These are phyloP conservation scores for Thalassiosira livingstoniorum DNA, from an alignment of 352 stramenopile species.

Conservation along the genomic window DNA sequence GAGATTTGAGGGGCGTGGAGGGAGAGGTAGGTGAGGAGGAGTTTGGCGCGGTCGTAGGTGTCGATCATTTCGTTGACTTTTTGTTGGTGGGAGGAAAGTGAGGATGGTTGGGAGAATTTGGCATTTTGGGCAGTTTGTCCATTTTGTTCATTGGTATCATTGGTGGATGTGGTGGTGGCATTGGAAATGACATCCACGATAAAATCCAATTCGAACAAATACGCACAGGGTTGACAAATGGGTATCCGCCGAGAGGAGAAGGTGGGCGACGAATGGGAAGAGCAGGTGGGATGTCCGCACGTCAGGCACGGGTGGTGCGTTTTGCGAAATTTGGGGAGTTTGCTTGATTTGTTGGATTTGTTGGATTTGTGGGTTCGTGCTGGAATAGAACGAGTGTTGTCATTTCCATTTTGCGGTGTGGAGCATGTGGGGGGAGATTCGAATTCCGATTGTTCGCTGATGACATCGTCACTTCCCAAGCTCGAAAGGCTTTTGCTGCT, in stretches of 20 bases:
- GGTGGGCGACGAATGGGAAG: constrained; percentile 57
- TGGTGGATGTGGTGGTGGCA: background rate
- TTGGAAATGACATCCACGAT: constrained; percentile 38
- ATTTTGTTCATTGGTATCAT: background rate
- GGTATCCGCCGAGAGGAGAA: constrained; percentile 72
- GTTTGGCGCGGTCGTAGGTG: constrained; percentile 73
- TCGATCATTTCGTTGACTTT: constrained; percentile 73
- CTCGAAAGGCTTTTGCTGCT: background rate
- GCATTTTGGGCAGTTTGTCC: background rate
- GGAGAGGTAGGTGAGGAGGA: constrained; percentile 69
- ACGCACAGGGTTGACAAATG: constrained; percentile 69
- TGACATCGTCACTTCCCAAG: background rate
- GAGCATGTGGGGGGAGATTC: background rate
- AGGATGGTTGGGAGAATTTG: too few relatives aligned
- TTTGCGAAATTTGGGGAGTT: too few relatives aligned
- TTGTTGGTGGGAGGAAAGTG: constrained; percentile 20
- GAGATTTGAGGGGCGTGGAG: constrained; percentile 70
- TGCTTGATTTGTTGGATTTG: too few relatives aligned
- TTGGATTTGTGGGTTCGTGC: too few relatives aligned
- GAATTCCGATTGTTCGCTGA: background rate
- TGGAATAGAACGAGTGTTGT: too few relatives aligned
- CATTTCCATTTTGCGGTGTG: too few relatives aligned
- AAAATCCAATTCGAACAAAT: constrained; percentile 73
- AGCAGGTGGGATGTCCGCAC: constrained; percentile 71
- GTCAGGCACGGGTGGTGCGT: constrained; percentile 65